Percentiles rank a stretch among this genome's conserved stretches.
Conservation (phyloP, 2,329 filamentous ascomycete species). For the Aureobasidium sp. region DNA sequence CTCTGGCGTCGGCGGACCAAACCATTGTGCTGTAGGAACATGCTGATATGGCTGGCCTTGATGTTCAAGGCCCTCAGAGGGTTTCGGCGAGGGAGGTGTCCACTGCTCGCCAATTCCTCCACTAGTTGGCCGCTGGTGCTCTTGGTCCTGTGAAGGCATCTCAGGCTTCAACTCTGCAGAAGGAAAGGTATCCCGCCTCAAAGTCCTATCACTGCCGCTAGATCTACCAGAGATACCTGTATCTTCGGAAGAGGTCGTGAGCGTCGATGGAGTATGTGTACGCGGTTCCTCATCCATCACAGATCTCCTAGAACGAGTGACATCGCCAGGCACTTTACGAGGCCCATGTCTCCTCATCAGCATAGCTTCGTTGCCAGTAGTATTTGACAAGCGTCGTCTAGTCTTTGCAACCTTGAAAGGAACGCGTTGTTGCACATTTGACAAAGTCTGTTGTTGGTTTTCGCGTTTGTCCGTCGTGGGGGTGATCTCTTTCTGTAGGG, state of each 20-base stretch:
- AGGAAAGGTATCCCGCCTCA: constrained; percentile 35
- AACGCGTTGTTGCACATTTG: constrained; percentile 2
- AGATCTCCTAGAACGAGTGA: not conserved
- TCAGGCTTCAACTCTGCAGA: constrained; percentile 19
- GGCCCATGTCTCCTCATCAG: not conserved
- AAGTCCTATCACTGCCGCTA: constrained; percentile 39
- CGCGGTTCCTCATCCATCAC: not conserved
- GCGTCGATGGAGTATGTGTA: not conserved
- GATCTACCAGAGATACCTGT: constrained; percentile 35
- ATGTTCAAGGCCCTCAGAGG: constrained; percentile 15
- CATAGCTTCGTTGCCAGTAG: not conserved
- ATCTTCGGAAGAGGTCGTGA: not conserved
- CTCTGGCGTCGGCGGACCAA: not conserved
- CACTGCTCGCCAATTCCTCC: constrained; percentile 22
- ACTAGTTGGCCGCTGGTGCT: constrained; percentile 16
- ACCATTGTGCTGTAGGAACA: constrained; percentile 10
- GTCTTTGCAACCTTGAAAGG: not conserved
- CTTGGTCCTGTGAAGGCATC: constrained; percentile 18
- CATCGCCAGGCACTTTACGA: constrained; percentile 8
- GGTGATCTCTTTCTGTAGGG: not conserved
- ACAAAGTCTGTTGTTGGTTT: not conserved
- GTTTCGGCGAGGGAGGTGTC: constrained; percentile 6
- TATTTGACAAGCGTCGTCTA: not conserved
- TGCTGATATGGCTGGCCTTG: constrained; percentile 20
- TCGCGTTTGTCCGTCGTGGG: not conserved